Base-by-base conservation (phyloP, 2,329 filamentous ascomycete species). In the Endoconidiophora polonica region DNA sequence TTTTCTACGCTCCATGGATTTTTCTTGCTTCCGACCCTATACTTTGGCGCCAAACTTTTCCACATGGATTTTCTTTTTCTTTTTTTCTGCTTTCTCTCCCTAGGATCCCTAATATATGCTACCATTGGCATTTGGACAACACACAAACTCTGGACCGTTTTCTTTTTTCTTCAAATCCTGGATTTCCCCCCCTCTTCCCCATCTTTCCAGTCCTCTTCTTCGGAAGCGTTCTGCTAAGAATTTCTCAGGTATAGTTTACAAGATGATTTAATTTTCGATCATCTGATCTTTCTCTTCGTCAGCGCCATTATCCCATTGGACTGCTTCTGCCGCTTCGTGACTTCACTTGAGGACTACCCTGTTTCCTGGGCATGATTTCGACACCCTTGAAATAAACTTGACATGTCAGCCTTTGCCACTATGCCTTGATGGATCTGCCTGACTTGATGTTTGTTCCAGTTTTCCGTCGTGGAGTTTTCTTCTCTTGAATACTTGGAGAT, bases 91-190 rank as follows among this genome's bases (percentile, higher is more conserved):
- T 22, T 48, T n/a, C 39, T 14, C 22, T 14, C 22, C 18, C 36
- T 29, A 29, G 29, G 37, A 43, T 36, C 41, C 41, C 18, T 47
- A 24, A 29, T 45, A 45, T 18, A 12, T 38, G 36, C 16, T 48
- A 29, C 33, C 22, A 23, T 46, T 10, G 36, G 26, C 44, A 20
- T 37, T n/a, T 26, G 44, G 33, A 46, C 44, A 38, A 46, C 44
- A 46, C 41, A 33, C 7, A n/a, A 39, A 40, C 36, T 41, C 43
- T 49, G 51, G 51, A 53, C 46, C 44, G n/a, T 52, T 40, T 47
- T 39, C 29, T 37, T 48, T 44, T 38, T 14, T 29, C 22, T 44
- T 46, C 40, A 37, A 14, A 20, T 52, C 29, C 46, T 43, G 33
- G 44, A 46, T 22, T 44, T 22, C 23, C 16, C 2, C 41, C 14